These are phyloP conservation scores for Monilinia fructicola DNA, from an alignment of 2,329 filamentous ascomycete species.

Conservation along the genomic window DNA sequence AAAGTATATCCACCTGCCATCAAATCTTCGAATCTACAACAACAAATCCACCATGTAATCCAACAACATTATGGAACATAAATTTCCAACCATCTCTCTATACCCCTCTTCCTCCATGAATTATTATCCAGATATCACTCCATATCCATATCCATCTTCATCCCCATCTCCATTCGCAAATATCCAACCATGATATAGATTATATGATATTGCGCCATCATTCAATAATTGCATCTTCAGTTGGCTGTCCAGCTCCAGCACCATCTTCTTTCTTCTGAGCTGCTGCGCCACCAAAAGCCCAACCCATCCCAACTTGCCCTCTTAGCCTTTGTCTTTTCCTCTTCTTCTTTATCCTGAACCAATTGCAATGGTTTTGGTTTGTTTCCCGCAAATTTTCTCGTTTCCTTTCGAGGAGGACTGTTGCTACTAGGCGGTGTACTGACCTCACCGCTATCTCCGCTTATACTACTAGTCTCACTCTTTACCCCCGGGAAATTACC, in stretches of 20 bases:
- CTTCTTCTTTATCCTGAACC: slow-evolving; percentile 67
- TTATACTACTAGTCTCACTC: slow-evolving; percentile 54
- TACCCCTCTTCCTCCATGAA: background rate
- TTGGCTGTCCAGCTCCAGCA: background rate
- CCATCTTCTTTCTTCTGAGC: slow-evolving; percentile 20
- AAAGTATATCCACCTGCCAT: slow-evolving; percentile 10
- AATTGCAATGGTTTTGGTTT: slow-evolving; percentile 84
- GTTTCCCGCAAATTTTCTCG: slow-evolving; percentile 61
- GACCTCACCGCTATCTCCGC: slow-evolving; percentile 61
- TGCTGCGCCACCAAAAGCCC: slow-evolving; percentile 44
- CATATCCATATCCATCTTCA: slow-evolving; percentile 1
- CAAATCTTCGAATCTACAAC: background rate
- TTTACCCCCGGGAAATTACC: slow-evolving; percentile 68
- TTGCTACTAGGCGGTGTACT: slow-evolving; percentile 50
- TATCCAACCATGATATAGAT: background rate
- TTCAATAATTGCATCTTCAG: slow-evolving; percentile 22
- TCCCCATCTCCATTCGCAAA: slow-evolving; percentile 3
- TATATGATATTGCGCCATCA: slow-evolving; percentile 7
- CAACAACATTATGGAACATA: background rate
- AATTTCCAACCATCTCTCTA: background rate
- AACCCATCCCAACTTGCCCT: slow-evolving; percentile 66
- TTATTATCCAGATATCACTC: slow-evolving; percentile 4
- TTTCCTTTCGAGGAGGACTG: slow-evolving; percentile 59
- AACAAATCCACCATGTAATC: background rate
- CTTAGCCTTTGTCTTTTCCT: slow-evolving; percentile 53